phyloP scores from a whole-genome alignment of 2,329 filamentous ascomycete species.

The Claviceps africana region DNA sequence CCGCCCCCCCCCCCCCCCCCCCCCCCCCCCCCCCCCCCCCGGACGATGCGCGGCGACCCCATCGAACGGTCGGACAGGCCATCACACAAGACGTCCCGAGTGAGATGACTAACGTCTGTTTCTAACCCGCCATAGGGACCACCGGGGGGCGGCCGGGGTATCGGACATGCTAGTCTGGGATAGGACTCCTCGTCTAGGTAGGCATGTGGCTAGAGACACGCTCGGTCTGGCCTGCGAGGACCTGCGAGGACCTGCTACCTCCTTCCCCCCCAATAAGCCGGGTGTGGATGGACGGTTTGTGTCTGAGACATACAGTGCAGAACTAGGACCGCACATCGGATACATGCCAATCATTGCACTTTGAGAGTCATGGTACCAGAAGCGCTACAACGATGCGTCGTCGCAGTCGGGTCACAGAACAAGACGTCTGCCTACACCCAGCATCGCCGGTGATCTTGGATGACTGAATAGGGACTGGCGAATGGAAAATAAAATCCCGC shows the following conservation, averaged over 20 bases:
- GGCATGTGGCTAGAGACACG: too few relatives aligned
- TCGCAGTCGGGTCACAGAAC: background rate
- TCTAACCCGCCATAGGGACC: background rate
- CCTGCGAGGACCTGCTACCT: too few relatives aligned
- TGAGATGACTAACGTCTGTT: background rate
- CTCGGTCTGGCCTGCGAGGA: background rate
- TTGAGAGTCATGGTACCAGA: background rate
- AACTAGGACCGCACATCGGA: background rate
- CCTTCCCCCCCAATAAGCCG: background rate
- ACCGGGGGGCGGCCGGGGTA: slow-evolving; percentile 6
- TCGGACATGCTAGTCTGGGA: slow-evolving; percentile 9
- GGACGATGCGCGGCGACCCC: slow-evolving; percentile 9
- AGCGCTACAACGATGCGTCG: background rate
- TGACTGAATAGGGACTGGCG: background rate
- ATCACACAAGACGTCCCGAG: too few relatives aligned
- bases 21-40: too few relatives aligned
- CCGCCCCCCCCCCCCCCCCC: too few relatives aligned
- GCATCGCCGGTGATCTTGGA: background rate
- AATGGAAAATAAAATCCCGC: background rate
- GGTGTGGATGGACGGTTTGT: background rate
- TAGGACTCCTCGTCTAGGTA: background rate
- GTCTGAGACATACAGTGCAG: background rate
- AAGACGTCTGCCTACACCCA: too few relatives aligned
- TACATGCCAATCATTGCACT: background rate
- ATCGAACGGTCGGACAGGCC: background rate